Evolutionary conservation across 768 basidiomycete species (phyloP), one percentile per base, ranked within the genome.

Genomic region (Tulasnella sp.): DNA sequence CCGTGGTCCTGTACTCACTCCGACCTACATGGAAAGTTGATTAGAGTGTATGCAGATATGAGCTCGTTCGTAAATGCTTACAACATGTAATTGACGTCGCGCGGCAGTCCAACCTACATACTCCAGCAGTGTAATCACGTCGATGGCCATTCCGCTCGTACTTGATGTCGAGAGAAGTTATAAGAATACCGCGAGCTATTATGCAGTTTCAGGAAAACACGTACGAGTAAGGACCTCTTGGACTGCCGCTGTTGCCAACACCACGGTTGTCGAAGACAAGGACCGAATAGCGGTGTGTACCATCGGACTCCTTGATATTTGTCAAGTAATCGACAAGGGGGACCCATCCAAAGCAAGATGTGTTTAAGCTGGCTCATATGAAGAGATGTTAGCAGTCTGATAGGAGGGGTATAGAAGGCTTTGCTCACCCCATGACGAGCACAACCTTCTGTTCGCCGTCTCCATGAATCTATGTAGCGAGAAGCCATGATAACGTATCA

Each of bases 181-280:
- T 67, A 39, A 34, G n/a, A n/a, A n/a, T n/a, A n/a, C n/a, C n/a
- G n/a, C n/a, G n/a, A n/a, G n/a, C n/a, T n/a, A n/a, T n/a, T n/a
- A n/a, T 17, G 32, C 41, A 26, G 69, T n/a, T 32, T 65, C 29
- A 67, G 32, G 37, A 63, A 59, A 69, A 37, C 11, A 82, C 86
- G 73, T 77, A 92, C 90, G 89, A 84, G 80, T 93, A 94, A 0
- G 91, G 90, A 0, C 91, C 92, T 59, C 82, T 79, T 0, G 91
- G 91, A 47, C 86, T 82, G 4, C 83, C 86, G 36, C 89, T 90
- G 78, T 91, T 85, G 7, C 92, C 92, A 6, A 90, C 90, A 1
- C 92, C 92, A 40, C 92, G 85, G 78, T 94, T 93, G 79, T 94
- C 92, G 77, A 94, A 92, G 5, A 91, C 90, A 1, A 94, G 81